Conservation (phyloP, 208 protist genomes). For the Tritrichomonas foetus region DNA sequence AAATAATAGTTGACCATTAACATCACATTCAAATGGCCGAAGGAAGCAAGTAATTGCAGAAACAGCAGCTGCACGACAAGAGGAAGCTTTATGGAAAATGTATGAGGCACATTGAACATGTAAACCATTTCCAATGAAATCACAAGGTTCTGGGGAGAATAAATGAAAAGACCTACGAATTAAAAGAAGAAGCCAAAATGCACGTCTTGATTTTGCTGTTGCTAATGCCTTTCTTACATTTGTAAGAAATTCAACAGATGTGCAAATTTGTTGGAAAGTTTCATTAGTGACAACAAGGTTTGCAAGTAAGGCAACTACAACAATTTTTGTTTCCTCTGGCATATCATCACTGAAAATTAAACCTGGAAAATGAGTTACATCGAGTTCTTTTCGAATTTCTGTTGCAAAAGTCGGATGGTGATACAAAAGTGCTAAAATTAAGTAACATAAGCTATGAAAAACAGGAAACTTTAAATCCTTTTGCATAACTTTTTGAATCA, state of each 20-base stretch:
- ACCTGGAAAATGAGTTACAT: neutral
- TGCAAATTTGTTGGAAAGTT: neutral
- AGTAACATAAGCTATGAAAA: neutral
- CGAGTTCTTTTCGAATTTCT: neutral
- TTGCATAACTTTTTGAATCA: neutral
- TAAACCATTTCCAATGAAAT: neutral
- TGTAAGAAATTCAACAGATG: neutral
- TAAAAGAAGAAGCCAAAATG: neutral
- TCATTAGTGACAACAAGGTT: neutral
- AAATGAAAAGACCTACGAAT: neutral
- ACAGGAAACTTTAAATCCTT: neutral
- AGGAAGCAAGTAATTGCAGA: neutral
- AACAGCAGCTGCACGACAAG: neutral
- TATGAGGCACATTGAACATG: neutral
- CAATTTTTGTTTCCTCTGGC: neutral
- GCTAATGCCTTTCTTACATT: neutral
- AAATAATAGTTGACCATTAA: constrained; percentile 28
- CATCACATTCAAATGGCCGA: neutral
- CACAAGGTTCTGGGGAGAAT: neutral
- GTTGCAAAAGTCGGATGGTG: neutral
- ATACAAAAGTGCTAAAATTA: neutral
- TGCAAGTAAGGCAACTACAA: neutral
- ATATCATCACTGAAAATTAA: neutral
- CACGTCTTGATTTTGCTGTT: neutral
- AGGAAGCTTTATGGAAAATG: neutral